Percentiles rank a stretch among this genome's conserved stretches.
These are phyloP conservation scores for Moesziomyces globuligerus DNA, from an alignment of 1,284 basidiomycete species.

Conservation along the genomic window DNA sequence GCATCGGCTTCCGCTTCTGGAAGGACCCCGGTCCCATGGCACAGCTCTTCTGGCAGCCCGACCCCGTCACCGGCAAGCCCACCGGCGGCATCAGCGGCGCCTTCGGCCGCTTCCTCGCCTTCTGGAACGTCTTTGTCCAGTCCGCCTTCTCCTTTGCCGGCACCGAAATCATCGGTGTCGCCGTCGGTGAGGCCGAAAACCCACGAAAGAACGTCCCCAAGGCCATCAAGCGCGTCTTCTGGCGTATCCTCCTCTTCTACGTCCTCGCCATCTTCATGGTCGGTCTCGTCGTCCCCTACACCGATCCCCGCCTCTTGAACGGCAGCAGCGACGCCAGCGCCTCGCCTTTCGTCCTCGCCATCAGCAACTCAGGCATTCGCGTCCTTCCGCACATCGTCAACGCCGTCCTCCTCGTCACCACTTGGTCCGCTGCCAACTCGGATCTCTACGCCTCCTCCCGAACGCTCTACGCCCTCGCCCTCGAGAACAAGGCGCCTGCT, in stretches of 20 bases:
- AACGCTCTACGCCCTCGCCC: slow-evolving; percentile 77
- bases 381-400: slow-evolving; percentile 73
- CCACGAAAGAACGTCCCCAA: slow-evolving; percentile 64
- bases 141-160: slow-evolving; percentile 83
- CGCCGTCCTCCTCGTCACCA: slow-evolving; percentile 78
- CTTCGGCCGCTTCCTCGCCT: slow-evolving; percentile 71
- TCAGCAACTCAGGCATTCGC: slow-evolving; percentile 68
- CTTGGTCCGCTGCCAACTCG: slow-evolving; percentile 84
- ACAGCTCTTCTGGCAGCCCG: slow-evolving; percentile 49
- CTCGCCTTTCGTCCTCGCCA: slow-evolving; percentile 68
- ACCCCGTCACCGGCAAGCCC: slow-evolving; percentile 40
- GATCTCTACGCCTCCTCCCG: slow-evolving; percentile 84
- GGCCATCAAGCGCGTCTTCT: slow-evolving; percentile 53
- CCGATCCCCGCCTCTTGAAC: slow-evolving; percentile 37
- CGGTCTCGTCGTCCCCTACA: slow-evolving; percentile 57
- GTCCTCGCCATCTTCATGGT: slow-evolving; percentile 69
- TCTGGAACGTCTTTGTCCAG: slow-evolving; percentile 65
- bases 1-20: slow-evolving; percentile 62
- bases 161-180: slow-evolving; percentile 86
- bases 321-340: slow-evolving; percentile 44
- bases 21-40: slow-evolving; percentile 69
- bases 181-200: slow-evolving; percentile 74
- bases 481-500: slow-evolving; percentile 78
- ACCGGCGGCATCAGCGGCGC: slow-evolving; percentile 70
- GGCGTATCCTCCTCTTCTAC: slow-evolving; percentile 68